These are phyloP conservation scores for Phaeosphaeria sp. DNA, from an alignment of 2,329 filamentous ascomycete genomes.

Conservation along the genomic window DNA sequence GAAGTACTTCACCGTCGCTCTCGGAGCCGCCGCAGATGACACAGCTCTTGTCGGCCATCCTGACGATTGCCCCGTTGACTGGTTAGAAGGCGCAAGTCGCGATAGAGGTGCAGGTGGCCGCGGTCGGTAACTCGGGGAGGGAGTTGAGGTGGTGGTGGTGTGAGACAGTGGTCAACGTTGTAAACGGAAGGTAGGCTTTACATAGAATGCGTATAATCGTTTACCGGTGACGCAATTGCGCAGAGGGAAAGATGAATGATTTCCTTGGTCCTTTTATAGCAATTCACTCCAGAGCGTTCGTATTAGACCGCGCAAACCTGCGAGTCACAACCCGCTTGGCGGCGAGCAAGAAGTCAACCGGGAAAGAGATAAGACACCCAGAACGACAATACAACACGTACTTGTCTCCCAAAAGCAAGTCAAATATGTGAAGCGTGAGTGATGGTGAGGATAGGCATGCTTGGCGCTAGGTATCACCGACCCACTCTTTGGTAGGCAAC, in stretches of 20 bases:
- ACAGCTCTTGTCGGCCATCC: constrained; percentile 20
- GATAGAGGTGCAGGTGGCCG: neutral
- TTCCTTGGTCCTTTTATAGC: neutral
- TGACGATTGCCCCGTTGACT: neutral
- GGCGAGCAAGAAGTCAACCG: neutral
- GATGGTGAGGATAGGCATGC: neutral
- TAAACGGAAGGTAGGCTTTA: neutral
- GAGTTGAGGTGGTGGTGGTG: neutral
- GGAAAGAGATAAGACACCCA: neutral
- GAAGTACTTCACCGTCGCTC: constrained; percentile 18
- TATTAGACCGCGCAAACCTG: neutral
- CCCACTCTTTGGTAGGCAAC: neutral
- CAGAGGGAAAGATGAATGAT: neutral
- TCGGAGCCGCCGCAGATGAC: constrained; percentile 33
- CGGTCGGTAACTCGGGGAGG: neutral
- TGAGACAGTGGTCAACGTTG: neutral
- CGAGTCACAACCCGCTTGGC: neutral
- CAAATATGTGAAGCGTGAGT: neutral
- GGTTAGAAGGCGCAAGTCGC: neutral
- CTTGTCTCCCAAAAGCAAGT: neutral
- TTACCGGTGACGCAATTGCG: neutral
- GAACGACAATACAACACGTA: neutral
- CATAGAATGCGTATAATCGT: neutral
- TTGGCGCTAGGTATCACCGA: neutral
- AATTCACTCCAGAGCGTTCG: neutral